Base-by-base conservation (phyloP, 306 rosid genomes). In the Begonia fuchsioides region DNA sequence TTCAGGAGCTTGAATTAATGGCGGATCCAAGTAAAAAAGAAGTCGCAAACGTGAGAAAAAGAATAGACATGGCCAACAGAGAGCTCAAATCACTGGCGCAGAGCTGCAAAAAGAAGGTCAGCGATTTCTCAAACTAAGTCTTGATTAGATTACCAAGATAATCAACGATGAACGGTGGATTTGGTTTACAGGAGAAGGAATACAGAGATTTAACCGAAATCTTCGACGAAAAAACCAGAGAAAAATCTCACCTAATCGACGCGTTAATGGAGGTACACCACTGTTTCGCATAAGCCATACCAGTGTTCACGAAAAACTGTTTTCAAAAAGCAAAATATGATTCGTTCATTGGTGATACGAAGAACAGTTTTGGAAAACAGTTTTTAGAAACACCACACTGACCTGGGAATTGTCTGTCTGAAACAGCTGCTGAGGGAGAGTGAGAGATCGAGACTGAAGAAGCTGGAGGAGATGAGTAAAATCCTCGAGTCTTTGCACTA, bases 21-120 rank as follows among this genome's bases (percentile, higher is more conserved):
- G 70, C 74, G 50, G 98, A 90, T 71, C 95, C 98, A 12, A 52
- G 77, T 78, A 75, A 71, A 63, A 90, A 81, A 63, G 98, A 90
- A 65, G 85, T 81, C 18, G 95, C 86, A 40, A 61, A 58, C 62
- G 65, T 85, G 19, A 70, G 95, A 39, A 90, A 90, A 74, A 90
- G 66, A 66, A 71, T 84, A 15, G 92, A 84, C 63, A 47, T 70
- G 56, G 77, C 80, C 14, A 90, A 68, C 51, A 71, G 55, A 59
- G 98, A 90, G 35, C 72, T 85, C 35, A 90, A 85, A 75, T 68
- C 86, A 49, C 64, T 81, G 17, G 94, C 87, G 50, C 81, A 70
- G 44, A 77, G 73, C 65, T 79, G 69, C 71, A 87, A 81, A 67
- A 84, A 79, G 68, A 90, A 85, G 92, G 95, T 84, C 45, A 26